Evolutionary conservation across 768 basidiomycete species (phyloP).

Genomic region (Thelephora ganbajun): DNA sequence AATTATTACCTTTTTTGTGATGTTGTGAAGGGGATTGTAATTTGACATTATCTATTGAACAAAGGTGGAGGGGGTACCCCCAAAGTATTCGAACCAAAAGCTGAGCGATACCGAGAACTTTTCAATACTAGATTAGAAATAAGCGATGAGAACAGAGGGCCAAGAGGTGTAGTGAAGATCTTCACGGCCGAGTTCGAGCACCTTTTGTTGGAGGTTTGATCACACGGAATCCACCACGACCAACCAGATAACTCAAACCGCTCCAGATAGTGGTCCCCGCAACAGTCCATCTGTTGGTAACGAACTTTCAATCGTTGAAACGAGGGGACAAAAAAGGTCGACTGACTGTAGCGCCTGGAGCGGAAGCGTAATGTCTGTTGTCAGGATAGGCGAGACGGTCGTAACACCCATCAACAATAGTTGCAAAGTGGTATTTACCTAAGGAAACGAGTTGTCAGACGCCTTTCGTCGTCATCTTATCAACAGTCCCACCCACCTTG

Average conservation of each 20-base stretch:
- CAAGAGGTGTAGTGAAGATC: too few relatives aligned
- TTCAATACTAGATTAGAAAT: too few relatives aligned
- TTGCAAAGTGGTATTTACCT: constrained; percentile 91
- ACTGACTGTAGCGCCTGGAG: constrained; percentile 69
- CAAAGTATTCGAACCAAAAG: too few relatives aligned
- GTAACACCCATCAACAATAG: constrained; percentile 83
- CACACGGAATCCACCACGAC: constrained; percentile 59
- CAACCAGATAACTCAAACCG: constrained; percentile 70
- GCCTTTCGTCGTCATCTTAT: neutral
- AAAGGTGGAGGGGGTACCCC: too few relatives aligned
- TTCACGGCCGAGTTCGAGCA: too few relatives aligned
- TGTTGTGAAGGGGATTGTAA: too few relatives aligned
- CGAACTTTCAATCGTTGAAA: too few relatives aligned
- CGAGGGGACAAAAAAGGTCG: neutral
- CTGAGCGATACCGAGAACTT: too few relatives aligned
- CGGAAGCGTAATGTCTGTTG: constrained; percentile 35
- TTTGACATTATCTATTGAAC: too few relatives aligned
- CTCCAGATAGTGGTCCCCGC: constrained; percentile 89
- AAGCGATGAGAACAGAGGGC: too few relatives aligned
- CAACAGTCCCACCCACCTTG: constrained; percentile 39
- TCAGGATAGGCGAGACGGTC: constrained; percentile 70
- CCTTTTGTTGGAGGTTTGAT: constrained; percentile 3
- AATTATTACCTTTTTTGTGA: too few relatives aligned
- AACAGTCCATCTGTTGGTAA: constrained; percentile 70
- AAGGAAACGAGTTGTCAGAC: constrained; percentile 1